Evolutionary conservation across 1,284 basidiomycete genomes (phyloP).

Genomic region (Cryptococcus sp.): DNA sequence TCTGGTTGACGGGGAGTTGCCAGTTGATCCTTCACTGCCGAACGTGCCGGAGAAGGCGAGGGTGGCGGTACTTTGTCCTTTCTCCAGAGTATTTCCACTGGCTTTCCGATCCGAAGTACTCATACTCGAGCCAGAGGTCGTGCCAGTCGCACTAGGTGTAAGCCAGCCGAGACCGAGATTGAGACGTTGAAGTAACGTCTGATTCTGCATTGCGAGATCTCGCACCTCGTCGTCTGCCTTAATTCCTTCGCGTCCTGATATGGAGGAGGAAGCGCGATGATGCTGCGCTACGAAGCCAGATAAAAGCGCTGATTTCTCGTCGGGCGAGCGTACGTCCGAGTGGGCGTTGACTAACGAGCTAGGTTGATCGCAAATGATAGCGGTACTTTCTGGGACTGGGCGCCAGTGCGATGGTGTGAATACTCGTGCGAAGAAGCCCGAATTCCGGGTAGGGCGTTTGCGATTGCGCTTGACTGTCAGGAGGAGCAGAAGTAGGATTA

Average conservation of each 20-base stretch:
- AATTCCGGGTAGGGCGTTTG: slow-evolving; percentile 4
- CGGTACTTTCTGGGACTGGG: not conserved
- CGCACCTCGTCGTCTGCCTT: slow-evolving; percentile 17
- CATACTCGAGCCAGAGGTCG: not conserved
- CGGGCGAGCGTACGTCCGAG: slow-evolving; percentile 3
- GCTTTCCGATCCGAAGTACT: slow-evolving; percentile 4
- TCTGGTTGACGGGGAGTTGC: not conserved
- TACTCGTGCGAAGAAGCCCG: slow-evolving; percentile 7
- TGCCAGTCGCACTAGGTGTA: not conserved
- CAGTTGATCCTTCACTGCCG: not conserved
- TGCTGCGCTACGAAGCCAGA: slow-evolving; percentile 23
- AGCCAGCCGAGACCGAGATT: slow-evolving; percentile 19
- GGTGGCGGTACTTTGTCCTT: slow-evolving; percentile 9
- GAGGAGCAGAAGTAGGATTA: slow-evolving; percentile 6
- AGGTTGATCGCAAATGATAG: not conserved
- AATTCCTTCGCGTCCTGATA: not conserved
- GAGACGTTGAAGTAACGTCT: slow-evolving; percentile 22
- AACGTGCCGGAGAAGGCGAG: slow-evolving; percentile 8
- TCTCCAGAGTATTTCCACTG: slow-evolving; percentile 26
- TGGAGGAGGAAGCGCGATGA: slow-evolving; percentile 17
- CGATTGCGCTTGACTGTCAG: slow-evolving; percentile 8
- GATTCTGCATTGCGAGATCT: slow-evolving; percentile 15
- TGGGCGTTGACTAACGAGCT: not conserved
- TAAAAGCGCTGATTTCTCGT: slow-evolving; percentile 26
- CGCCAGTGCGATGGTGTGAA: slow-evolving; percentile 8